Percentiles rank a stretch among this genome's conserved stretches.
Conservation (phyloP, 2,329 filamentous ascomycete genomes). For the Ophiosphaerella narmari region DNA sequence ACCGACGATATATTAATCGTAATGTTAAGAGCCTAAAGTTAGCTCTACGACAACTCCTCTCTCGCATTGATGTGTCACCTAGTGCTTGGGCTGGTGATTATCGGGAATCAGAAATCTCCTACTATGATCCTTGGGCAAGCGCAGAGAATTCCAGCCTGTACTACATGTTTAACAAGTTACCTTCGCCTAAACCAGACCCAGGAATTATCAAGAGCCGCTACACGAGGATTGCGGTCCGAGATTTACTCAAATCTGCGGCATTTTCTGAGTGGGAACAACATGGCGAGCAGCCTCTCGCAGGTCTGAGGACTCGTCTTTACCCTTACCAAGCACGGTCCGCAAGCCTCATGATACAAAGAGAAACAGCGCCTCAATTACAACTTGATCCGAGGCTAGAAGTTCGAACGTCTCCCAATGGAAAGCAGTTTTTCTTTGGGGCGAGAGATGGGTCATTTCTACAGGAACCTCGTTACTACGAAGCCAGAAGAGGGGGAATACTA, state of each 20-base stretch:
- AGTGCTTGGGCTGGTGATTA: slow-evolving; percentile 60
- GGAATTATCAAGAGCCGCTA: slow-evolving; percentile 56
- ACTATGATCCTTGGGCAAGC: slow-evolving; percentile 49
- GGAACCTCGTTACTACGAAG: slow-evolving; percentile 74
- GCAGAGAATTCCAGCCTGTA: slow-evolving; percentile 62
- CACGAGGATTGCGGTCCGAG: slow-evolving; percentile 59
- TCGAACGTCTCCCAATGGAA: slow-evolving; percentile 64
- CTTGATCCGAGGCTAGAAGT: slow-evolving; percentile 75
- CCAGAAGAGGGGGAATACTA: slow-evolving; percentile 74
- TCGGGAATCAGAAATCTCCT: slow-evolving; percentile 14
- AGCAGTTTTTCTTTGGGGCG: slow-evolving; percentile 71
- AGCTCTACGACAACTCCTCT: slow-evolving; percentile 56
- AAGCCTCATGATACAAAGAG: slow-evolving; percentile 82
- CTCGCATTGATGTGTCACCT: slow-evolving; percentile 60
- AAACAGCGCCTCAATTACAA: slow-evolving; percentile 65
- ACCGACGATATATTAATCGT: slow-evolving; percentile 58
- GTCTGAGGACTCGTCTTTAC: slow-evolving; percentile 70
- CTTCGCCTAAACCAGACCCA: slow-evolving; percentile 67
- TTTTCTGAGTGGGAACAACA: slow-evolving; percentile 37
- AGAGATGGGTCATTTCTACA: slow-evolving; percentile 65
- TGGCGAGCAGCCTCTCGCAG: slow-evolving; percentile 50
- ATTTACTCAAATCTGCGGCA: slow-evolving; percentile 53
- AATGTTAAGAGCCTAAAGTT: slow-evolving; percentile 52
- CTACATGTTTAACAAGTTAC: slow-evolving; percentile 73
- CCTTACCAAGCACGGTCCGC: slow-evolving; percentile 80